Conservation (phyloP, 1,284 basidiomycete species). For the Cutaneotrichosporon sp. region DNA sequence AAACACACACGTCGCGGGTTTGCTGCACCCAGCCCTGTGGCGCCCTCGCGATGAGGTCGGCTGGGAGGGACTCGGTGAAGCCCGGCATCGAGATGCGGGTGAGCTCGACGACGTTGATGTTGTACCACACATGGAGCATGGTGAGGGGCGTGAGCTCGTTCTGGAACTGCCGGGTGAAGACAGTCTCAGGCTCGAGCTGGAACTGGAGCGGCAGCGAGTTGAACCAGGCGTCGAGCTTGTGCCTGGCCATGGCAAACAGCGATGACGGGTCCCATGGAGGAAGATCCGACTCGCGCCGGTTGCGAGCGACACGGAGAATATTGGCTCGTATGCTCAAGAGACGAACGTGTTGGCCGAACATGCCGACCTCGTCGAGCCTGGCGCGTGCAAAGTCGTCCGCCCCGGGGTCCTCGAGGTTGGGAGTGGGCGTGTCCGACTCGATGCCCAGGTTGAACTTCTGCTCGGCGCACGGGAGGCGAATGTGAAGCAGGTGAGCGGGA, state of each 20-base stretch:
- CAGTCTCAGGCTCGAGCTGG: slow-evolving; percentile 23
- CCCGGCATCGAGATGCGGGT: slow-evolving; percentile 25
- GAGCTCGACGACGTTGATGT: slow-evolving; percentile 25
- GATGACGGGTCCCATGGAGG: slow-evolving; percentile 22
- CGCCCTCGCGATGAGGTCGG: slow-evolving; percentile 10
- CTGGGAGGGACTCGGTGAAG: slow-evolving; percentile 20
- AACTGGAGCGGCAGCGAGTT: slow-evolving; percentile 21
- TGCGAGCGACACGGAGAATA: slow-evolving; percentile 18
- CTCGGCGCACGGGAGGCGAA: slow-evolving; percentile 23
- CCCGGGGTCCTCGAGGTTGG: slow-evolving; percentile 12
- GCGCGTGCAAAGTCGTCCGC: background rate
- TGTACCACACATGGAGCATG: slow-evolving; percentile 32
- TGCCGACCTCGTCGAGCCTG: slow-evolving; percentile 18
- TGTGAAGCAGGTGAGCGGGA: slow-evolving; percentile 7
- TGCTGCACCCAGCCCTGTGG: slow-evolving; percentile 24
- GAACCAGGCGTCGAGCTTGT: slow-evolving; percentile 21
- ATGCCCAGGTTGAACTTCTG: slow-evolving; percentile 20
- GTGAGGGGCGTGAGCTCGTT: slow-evolving; percentile 26
- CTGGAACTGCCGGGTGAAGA: slow-evolving; percentile 27
- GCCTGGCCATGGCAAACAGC: slow-evolving; percentile 13
- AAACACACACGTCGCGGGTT: slow-evolving; percentile 18
- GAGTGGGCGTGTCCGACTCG: slow-evolving; percentile 14
- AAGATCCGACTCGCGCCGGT: slow-evolving; percentile 17
- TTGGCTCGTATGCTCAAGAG: slow-evolving; percentile 20
- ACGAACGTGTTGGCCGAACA: slow-evolving; percentile 24